These are phyloP conservation scores for Candolleomyces eurysporus DNA, from an alignment of 768 basidiomycete genomes.

Conservation along the genomic window DNA sequence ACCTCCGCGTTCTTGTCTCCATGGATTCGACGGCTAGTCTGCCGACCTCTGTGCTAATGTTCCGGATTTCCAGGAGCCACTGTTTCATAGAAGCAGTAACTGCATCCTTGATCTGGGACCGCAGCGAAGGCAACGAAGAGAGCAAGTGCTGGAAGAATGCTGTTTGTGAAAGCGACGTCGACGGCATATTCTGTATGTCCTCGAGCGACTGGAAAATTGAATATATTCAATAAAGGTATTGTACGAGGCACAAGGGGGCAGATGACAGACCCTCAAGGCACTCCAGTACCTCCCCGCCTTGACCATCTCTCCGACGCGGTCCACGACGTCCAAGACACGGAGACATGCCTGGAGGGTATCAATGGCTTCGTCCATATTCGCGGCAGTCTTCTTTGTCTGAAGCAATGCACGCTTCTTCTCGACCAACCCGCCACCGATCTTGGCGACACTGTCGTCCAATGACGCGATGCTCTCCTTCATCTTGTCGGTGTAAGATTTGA, in stretches of 20 bases:
- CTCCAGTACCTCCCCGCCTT: constrained; percentile 95
- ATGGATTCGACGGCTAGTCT: constrained; percentile 86
- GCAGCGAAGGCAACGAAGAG: constrained; percentile 87
- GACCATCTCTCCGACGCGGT: constrained; percentile 92
- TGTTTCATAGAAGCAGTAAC: constrained; percentile 95
- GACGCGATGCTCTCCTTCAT: constrained; percentile 90
- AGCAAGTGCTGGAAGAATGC: constrained; percentile 91
- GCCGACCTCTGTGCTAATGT: constrained; percentile 84
- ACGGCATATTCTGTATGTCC: constrained; percentile 89
- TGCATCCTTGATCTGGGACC: constrained; percentile 85
- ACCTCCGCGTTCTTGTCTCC: constrained; percentile 78
- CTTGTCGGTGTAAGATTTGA: constrained; percentile 94
- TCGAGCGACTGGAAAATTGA: constrained; percentile 74
- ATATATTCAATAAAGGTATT: constrained; percentile 28
- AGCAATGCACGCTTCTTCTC: constrained; percentile 92
- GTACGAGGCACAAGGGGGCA: constrained; percentile 26
- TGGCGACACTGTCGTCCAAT: constrained; percentile 83
- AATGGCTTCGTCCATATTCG: constrained; percentile 94
- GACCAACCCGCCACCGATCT: constrained; percentile 83
- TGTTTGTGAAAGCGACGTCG: constrained; percentile 86
- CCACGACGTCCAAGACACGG: constrained; percentile 87
- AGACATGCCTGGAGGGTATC: constrained; percentile 93
- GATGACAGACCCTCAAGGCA: constrained; percentile 79
- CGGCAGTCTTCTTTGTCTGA: constrained; percentile 88
- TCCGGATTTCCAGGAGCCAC: constrained; percentile 94